Percentiles rank a stretch among this genome's conserved stretches.
These are phyloP conservation scores for Aureobasidium uvarum DNA, from an alignment of 2,329 filamentous ascomycete species.

Conservation along the genomic window DNA sequence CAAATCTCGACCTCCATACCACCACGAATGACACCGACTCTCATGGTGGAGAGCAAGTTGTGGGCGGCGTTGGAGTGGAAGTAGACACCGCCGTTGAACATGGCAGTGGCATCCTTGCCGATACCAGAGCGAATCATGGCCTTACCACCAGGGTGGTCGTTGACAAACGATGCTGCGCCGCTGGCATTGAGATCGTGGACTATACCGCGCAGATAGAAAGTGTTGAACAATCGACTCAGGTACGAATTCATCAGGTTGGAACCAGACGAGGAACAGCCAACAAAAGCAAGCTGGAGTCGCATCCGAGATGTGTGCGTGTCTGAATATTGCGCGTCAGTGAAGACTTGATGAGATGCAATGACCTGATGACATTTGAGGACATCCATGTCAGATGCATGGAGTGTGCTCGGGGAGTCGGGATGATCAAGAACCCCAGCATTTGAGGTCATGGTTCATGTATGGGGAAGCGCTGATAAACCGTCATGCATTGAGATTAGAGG, in stretches of 20 bases:
- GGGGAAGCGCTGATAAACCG: conserved; percentile 22
- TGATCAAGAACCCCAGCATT: not conserved
- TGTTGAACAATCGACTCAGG: not conserved
- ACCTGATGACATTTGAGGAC: not conserved
- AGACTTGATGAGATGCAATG: not conserved
- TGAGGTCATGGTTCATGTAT: not conserved
- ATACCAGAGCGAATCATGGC: conserved; percentile 78
- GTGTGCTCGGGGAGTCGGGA: not conserved
- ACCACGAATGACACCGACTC: conserved; percentile 80
- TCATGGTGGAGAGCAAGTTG: conserved; percentile 84
- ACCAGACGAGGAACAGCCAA: not conserved
- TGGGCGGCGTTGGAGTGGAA: conserved; percentile 86
- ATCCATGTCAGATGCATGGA: not conserved
- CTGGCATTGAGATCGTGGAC: conserved; percentile 67
- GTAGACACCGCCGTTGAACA: conserved; percentile 91
- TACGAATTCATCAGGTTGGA: not conserved
- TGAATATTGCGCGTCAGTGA: not conserved
- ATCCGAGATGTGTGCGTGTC: not conserved
- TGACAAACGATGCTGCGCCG: conserved; percentile 60
- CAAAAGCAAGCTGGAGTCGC: not conserved
- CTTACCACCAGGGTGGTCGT: conserved; percentile 87
- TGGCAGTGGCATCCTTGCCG: conserved; percentile 83
- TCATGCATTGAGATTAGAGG: conserved; percentile 6
- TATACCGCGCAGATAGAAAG: conserved; percentile 57
- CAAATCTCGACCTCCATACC: conserved; percentile 90